Evolutionary conservation across 1,284 basidiomycete species (phyloP).

Genomic region (Volvariella surrecta): DNA sequence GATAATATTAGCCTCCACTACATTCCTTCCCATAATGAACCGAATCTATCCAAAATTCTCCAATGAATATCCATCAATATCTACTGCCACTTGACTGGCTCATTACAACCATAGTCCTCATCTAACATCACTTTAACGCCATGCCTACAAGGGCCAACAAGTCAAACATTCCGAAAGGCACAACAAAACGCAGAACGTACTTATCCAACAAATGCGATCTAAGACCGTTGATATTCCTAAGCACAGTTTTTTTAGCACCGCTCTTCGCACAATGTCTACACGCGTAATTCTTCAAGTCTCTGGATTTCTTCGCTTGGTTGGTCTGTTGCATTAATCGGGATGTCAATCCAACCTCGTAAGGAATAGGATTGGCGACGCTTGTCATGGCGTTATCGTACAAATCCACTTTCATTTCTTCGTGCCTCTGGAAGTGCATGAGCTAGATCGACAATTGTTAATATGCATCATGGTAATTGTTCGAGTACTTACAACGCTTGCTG

Average conservation of each 20-base stretch:
- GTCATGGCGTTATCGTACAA: neutral
- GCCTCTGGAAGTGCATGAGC: neutral
- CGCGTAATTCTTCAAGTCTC: conserved; percentile 23
- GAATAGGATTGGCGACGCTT: neutral
- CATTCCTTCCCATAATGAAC: no score
- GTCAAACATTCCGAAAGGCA: neutral
- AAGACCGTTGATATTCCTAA: conserved; percentile 35
- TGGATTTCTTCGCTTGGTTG: conserved; percentile 11
- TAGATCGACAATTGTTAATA: neutral
- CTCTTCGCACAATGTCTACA: conserved; percentile 37
- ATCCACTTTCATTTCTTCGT: neutral
- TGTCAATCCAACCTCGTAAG: neutral
- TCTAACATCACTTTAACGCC: no score
- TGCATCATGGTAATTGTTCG: neutral
- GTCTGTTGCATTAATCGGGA: conserved; percentile 16
- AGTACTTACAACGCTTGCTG: neutral
- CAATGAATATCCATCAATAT: no score
- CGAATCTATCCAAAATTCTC: no score
- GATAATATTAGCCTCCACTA: no score
- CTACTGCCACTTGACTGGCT: no score
- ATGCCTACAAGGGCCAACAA: no score
- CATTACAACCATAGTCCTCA: no score
- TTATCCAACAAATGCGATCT: conserved; percentile 40
- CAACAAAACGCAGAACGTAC: conserved; percentile 21
- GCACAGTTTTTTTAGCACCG: neutral